phyloP scores from a whole-genome alignment of 1,284 basidiomycete genomes.

The Melampsora americana region DNA sequence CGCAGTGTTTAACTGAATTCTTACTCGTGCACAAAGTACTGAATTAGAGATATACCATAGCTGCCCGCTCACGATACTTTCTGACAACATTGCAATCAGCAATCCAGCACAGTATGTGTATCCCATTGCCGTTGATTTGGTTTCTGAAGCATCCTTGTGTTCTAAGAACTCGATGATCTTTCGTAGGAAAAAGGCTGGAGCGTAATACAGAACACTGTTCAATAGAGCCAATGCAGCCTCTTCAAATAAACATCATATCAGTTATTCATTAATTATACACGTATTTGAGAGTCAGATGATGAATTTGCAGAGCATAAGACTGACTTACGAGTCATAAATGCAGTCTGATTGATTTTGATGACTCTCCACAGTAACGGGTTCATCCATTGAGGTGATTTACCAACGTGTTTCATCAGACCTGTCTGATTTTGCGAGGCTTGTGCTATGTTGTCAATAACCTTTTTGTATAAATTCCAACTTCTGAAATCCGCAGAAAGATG shows the following conservation, averaged over 20 bases:
- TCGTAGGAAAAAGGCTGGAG: conserved; percentile 5
- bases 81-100: conserved; percentile 1
- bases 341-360: background rate
- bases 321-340: conserved; percentile 16
- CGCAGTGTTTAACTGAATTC: conserved; percentile 16
- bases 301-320: background rate
- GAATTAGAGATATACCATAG: conserved; percentile 16
- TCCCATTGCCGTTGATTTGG: background rate
- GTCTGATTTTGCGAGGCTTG: background rate
- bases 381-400: conserved; percentile 3
- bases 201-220: conserved; percentile 9
- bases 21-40: conserved; percentile 10
- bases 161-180: conserved; percentile 13
- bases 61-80: conserved; percentile 7
- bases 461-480: conserved; percentile 14
- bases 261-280: background rate
- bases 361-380: conserved; percentile 14
- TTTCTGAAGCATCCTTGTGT: background rate
- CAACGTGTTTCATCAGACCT: conserved; percentile 1
- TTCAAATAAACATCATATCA: background rate
- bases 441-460: background rate
- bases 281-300: background rate
- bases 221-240: conserved; percentile 8
- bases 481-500: conserved; percentile 7
- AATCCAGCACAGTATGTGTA: conserved; percentile 14